Evolutionary conservation across 1,139 yeast genomes (phyloP).

Genomic region (Candida sanyaensis): DNA sequence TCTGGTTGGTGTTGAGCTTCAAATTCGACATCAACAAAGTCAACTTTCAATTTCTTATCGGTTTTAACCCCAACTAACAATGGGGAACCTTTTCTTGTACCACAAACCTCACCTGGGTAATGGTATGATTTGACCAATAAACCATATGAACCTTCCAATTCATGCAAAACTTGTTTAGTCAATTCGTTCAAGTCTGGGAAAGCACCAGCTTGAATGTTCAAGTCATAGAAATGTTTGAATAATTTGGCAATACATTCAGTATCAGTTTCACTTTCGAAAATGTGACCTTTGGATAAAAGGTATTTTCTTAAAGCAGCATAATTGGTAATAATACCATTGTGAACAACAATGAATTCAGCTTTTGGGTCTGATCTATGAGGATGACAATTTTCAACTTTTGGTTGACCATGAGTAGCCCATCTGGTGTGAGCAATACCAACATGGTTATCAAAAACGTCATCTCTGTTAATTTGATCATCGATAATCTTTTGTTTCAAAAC

Average conservation of each 20-base stretch:
- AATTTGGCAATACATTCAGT: constrained; percentile 97
- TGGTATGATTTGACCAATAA: constrained; percentile 87
- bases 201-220: constrained; percentile 55
- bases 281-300: constrained; percentile 74
- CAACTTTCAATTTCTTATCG: constrained; percentile 92
- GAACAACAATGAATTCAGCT: constrained; percentile 90
- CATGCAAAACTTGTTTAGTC: constrained; percentile 89
- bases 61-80: constrained; percentile 96
- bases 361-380: constrained; percentile 88
- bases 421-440: constrained; percentile 98
- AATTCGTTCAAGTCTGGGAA: constrained; percentile 81
- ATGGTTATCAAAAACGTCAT: constrained; percentile 74
- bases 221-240: constrained; percentile 86
- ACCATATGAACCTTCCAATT: constrained; percentile 98
- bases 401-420: constrained; percentile 99
- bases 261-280: constrained; percentile 92
- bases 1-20: constrained; percentile 48
- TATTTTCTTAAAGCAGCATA: constrained; percentile 87
- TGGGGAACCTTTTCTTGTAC: constrained; percentile 98
- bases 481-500: constrained; percentile 73
- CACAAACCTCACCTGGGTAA: constrained; percentile 95
- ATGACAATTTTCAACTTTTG: constrained; percentile 83
- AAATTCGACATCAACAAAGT: constrained; percentile 97
- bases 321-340: constrained; percentile 97
- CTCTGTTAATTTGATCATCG: constrained; percentile 54